phyloP scores from a whole-genome alignment of 441 rosid species.

The Croton setiger region DNA sequence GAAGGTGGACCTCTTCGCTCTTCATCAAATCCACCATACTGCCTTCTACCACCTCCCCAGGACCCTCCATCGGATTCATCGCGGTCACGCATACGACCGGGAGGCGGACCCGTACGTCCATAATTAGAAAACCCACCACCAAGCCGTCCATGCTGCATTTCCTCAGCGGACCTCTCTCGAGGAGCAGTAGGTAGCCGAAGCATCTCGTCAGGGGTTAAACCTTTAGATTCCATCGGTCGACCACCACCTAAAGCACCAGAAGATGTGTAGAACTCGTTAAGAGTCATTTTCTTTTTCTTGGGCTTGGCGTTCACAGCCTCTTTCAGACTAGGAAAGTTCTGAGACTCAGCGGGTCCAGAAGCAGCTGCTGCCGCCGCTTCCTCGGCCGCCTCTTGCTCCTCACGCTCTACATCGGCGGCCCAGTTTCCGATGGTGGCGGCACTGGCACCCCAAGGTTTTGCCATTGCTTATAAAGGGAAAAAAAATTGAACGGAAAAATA shows the following conservation, averaged over 20 bases:
- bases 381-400: conserved; percentile 49
- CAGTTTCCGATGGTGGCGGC: conserved; percentile 81
- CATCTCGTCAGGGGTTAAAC: conserved; percentile 75
- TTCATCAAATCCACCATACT: conserved; percentile 64
- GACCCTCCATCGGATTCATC: conserved; percentile 54
- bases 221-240: conserved; percentile 25
- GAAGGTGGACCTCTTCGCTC: conserved; percentile 65
- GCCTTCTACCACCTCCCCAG: conserved; percentile 54
- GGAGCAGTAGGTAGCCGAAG: conserved; percentile 86
- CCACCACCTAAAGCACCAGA: conserved; percentile 15
- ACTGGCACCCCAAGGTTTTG: conserved; percentile 69
- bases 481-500: not conserved
- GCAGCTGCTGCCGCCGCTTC: conserved; percentile 39
- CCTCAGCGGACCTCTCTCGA: conserved; percentile 80
- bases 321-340: conserved; percentile 68
- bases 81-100: conserved; percentile 42
- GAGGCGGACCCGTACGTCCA: conserved; percentile 42
- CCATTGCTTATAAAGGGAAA: conserved; percentile 31
- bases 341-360: conserved; percentile 34
- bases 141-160: conserved; percentile 76
- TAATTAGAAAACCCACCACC: conserved; percentile 84
- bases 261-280: conserved; percentile 45
- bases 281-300: conserved; percentile 79
- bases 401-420: conserved; percentile 93
- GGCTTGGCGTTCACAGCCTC: conserved; percentile 64